Base-by-base conservation (phyloP, 2,329 filamentous ascomycete genomes). In the Lecanicillium sp. region DNA sequence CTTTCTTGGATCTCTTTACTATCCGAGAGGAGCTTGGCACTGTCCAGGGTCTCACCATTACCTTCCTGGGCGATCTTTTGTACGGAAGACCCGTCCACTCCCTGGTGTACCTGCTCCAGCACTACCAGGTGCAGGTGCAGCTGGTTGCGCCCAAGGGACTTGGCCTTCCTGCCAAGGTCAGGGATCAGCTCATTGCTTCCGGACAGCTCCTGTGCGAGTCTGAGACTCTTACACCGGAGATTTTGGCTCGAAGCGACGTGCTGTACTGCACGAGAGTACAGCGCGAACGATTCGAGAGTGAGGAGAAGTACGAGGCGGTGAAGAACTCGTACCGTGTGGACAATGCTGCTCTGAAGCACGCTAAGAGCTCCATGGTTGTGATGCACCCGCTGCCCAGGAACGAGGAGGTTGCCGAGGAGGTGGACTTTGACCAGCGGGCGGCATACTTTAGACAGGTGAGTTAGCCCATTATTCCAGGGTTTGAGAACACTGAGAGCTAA, bases 381-480 rank as follows among this genome's bases (percentile, higher is more conserved):
- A 80, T 98, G 80, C 92, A 98, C 66, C 92, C 92, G 42, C 72
- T 98, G 55, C 92, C 92, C 29, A 77, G 92, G 55, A 97, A 97
- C 57, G 80, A 84, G 49, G 92, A 98, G 74, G 82, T 98, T 58
- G 80, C 81, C 25, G 87, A 94, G 65, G 92, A 98, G 69, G 88
- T 98, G 35, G 92, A 98, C 65, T 95, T 94, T 67, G 92, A 98
- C 68, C 87, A 94, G 60, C 72, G 92, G 52, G 92, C 92, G 43
- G 90, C 92, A 40, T 98, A 98, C 71, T 98, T 98, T 68, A 81
- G 92, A 84, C 92, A 98, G 84, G 90, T 95, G 68, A 79, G 85
- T 75, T 18, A 11, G 27, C 14, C 12, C 14, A 5, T 3, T 29
- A 19, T 9, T 11, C 27, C 18, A 18, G 25, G 31, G 13, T 36